Percentiles rank a stretch among this genome's conserved stretches.
Evolutionary conservation across 2,329 filamentous ascomycete species (phyloP).

Genomic region (Xylaria digitata): DNA sequence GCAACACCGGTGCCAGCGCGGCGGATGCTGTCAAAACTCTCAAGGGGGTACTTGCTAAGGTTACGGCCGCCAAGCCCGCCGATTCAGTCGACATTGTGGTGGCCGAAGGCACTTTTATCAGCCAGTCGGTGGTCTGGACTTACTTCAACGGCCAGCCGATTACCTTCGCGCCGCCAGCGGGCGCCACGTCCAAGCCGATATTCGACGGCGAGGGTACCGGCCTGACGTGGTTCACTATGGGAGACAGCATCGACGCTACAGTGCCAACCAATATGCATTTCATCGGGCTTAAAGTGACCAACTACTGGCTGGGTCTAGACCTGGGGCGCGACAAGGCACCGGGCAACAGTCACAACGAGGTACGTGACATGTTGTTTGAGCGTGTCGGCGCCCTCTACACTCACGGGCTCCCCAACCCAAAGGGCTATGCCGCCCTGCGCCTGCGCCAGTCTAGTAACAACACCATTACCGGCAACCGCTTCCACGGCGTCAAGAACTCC

Average conservation of each 20-base stretch:
- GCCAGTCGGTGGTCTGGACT: constrained; percentile 34
- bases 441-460: constrained; percentile 36
- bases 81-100: constrained; percentile 35
- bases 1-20: constrained; percentile 29
- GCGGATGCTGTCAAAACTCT: constrained; percentile 28
- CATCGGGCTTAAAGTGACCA: constrained; percentile 33
- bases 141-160: constrained; percentile 39
- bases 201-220: constrained; percentile 35
- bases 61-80: constrained; percentile 18
- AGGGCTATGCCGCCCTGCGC: constrained; percentile 35
- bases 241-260: constrained; percentile 22
- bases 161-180: constrained; percentile 28
- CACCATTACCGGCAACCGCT: constrained; percentile 33
- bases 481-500: constrained; percentile 39
- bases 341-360: constrained; percentile 33
- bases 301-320: constrained; percentile 39
- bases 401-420: constrained; percentile 27
- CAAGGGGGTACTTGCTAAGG: constrained; percentile 31
- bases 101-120: constrained; percentile 28
- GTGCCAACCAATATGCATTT: constrained; percentile 32
- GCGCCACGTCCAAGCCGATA: constrained; percentile 30
- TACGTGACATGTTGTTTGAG: constrained; percentile 36
- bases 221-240: constrained; percentile 38
- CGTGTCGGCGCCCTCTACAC: constrained; percentile 36
- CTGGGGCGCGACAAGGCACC: constrained; percentile 34